Base-by-base conservation (phyloP, 1,139 yeast species). In the Yamadazyma songkhlaensis region DNA sequence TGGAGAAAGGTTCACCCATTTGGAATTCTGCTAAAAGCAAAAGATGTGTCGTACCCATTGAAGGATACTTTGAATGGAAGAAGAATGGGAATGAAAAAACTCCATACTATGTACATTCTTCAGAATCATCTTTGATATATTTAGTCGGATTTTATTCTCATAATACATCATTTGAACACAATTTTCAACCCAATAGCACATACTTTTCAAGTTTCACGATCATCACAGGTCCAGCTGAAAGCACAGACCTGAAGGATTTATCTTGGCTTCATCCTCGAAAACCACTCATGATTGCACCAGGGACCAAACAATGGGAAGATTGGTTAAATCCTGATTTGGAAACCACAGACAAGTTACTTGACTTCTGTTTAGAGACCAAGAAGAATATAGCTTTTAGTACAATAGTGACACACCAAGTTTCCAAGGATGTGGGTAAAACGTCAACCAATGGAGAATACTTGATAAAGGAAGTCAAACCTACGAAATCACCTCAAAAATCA, bases 51-150 rank as follows among this genome's bases (percentile, higher is more conserved):
- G 77, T 88, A 0, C 90, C 95, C 0, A 74, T 85, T 29, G 77
- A 77, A 50, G 97, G 97, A 0, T 90, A 89, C 57, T 89, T 77
- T 53, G 97, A 89, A 57, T 89, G 97, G 97, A 58, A 51, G 23
- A 64, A 64, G 35, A 47, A 48, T 15, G 53, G 52, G 2, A 59
- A 53, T 37, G 65, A 64, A 13, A 80, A 76, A 47, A 55, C 57
- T 0, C 96, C 97, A 0, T 78, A 83, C 54, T 89, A 67, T 53
- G 70, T 89, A 11, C 75, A 72, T 36, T 69, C 84, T 8, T 68
- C 66, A 29, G 74, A 72, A 38, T 56, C 64, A 0, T 65, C 75
- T 7, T 50, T 88, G 29, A 59, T 84, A 52, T 86, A 75, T 50
- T 59, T 88, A 30, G 94, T 95, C 0, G 96, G 95, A 0, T 55